Evolutionary conservation across 371 early-diverging fungal genomes (phyloP).

Genomic region (Saksenaea vasiformis): DNA sequence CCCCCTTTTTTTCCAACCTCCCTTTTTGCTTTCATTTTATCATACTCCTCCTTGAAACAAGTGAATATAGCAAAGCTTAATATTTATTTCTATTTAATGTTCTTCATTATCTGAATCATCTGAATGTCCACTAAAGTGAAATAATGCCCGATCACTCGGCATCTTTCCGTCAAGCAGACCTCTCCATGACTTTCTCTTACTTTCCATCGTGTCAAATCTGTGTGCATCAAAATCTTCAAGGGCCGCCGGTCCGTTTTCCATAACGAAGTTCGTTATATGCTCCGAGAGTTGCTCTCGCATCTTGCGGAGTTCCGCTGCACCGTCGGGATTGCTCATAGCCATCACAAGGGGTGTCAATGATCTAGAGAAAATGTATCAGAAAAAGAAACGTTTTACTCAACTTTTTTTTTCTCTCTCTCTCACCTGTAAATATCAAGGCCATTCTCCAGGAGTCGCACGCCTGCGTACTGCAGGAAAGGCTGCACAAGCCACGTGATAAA

Average conservation of each 20-base stretch:
- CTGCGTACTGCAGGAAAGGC: constrained; percentile 55
- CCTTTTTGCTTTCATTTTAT: constrained; percentile 5
- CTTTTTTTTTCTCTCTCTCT: not conserved
- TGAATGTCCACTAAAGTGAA: constrained; percentile 2
- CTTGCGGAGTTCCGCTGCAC: constrained; percentile 21
- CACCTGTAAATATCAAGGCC: constrained; percentile 63
- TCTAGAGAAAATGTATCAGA: constrained; percentile 12
- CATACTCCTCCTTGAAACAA: constrained; percentile 2
- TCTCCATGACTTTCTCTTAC: constrained; percentile 13
- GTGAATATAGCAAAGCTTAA: not conserved
- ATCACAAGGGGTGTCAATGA: constrained; percentile 28
- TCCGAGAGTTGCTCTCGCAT: constrained; percentile 35
- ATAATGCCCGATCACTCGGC: constrained; percentile 2
- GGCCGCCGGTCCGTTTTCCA: constrained; percentile 38
- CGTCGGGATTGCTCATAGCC: constrained; percentile 18
- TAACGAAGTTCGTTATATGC: constrained; percentile 38
- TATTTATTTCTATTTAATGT: not conserved
- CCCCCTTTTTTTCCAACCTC: not conserved
- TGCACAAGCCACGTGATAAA: constrained; percentile 36
- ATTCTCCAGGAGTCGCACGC: constrained; percentile 58
- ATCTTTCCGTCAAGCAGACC: constrained; percentile 3
- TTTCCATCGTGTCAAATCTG: constrained; percentile 28
- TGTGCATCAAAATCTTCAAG: constrained; percentile 39
- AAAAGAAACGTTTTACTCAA: not conserved
- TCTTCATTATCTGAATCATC: not conserved